These are phyloP conservation scores for Alternaria brassicicola DNA, from an alignment of 2,329 filamentous ascomycete species.

Conservation along the genomic window DNA sequence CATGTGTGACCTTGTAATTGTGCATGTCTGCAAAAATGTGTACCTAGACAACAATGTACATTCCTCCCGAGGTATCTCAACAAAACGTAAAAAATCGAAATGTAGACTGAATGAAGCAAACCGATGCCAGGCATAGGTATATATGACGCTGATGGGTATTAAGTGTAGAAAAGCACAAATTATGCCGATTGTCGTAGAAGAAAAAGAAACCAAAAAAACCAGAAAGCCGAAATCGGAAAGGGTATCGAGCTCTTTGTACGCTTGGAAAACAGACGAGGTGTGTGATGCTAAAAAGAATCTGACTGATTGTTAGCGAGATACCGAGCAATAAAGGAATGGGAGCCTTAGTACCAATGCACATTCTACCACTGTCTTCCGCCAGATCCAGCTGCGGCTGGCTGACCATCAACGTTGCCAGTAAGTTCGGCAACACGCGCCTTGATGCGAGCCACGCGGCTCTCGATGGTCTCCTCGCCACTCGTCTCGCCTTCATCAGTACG, in stretches of 20 bases:
- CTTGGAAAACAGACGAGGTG: conserved; percentile 27
- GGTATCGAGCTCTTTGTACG: conserved; percentile 41
- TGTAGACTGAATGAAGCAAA: conserved; percentile 9
- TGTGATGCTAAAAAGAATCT: conserved; percentile 18
- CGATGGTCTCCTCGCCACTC: conserved; percentile 96
- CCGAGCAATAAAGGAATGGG: too few species aligned
- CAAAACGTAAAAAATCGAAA: neutral
- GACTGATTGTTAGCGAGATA: neutral
- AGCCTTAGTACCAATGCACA: conserved; percentile 25
- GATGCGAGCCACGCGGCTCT: conserved; percentile 94
- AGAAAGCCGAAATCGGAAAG: conserved; percentile 30
- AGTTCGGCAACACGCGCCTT: conserved; percentile 95
- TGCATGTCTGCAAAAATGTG: neutral
- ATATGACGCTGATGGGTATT: conserved; percentile 33
- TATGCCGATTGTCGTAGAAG: conserved; percentile 8
- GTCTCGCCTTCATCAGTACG: conserved; percentile 83
- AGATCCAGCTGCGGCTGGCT: conserved; percentile 16
- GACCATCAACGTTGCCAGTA: conserved; percentile 63
- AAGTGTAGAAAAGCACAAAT: conserved; percentile 16
- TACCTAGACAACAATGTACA: conserved; percentile 18
- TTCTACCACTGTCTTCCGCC: conserved; percentile 23
- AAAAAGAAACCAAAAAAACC: too few species aligned
- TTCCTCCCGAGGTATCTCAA: conserved; percentile 17
- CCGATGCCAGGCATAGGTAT: conserved; percentile 6
- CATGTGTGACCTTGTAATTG: neutral